Percentiles rank a stretch among this genome's conserved stretches.
Conservation (phyloP, 768 basidiomycete genomes). For the Podaxis sp. region DNA sequence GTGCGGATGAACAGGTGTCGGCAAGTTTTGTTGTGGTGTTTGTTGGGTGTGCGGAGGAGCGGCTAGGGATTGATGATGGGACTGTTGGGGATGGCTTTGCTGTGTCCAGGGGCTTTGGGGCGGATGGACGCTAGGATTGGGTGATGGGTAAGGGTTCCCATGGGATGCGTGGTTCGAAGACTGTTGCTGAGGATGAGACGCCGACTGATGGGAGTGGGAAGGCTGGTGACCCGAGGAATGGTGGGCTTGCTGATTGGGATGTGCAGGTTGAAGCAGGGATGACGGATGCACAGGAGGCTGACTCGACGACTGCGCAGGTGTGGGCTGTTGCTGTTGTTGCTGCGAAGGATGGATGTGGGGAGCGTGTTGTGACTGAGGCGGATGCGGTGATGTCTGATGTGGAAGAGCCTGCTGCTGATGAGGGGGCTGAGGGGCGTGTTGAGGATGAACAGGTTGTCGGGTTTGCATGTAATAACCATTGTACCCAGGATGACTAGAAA, state of each 20-base stretch:
- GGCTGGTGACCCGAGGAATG: constrained; percentile 10
- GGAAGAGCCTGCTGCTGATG: constrained; percentile 25
- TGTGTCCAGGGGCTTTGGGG: constrained; percentile 13
- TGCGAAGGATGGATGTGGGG: constrained; percentile 37
- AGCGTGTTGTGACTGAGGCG: constrained; percentile 27
- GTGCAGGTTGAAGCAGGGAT: constrained; percentile 9
- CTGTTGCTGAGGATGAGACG: constrained; percentile 9
- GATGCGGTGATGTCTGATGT: constrained; percentile 23
- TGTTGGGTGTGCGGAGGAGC: constrained; percentile 24
- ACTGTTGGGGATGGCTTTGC: constrained; percentile 37
- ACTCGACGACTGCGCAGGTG: constrained; percentile 3
- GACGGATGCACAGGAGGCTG: constrained; percentile 9
- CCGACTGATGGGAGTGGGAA: constrained; percentile 4
- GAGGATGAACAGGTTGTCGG: constrained; percentile 8
- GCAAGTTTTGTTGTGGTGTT: constrained; percentile 37
- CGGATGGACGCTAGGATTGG: constrained; percentile 12
- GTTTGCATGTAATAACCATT: constrained; percentile 15
- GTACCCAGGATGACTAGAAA: constrained; percentile 9
- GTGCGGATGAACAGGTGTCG: constrained; percentile 33
- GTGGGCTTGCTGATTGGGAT: constrained; percentile 3
- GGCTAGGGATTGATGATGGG: constrained; percentile 27
- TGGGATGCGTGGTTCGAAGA: constrained; percentile 11
- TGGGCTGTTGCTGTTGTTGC: constrained; percentile 12
- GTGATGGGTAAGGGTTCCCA: constrained; percentile 14
- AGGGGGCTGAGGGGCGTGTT: constrained; percentile 23